A percentile compares a stretch with the other conserved stretches of the same genome.
phyloP scores from a whole-genome alignment of 306 rosid genomes.

The Ammopiptanthus mongolicus region DNA sequence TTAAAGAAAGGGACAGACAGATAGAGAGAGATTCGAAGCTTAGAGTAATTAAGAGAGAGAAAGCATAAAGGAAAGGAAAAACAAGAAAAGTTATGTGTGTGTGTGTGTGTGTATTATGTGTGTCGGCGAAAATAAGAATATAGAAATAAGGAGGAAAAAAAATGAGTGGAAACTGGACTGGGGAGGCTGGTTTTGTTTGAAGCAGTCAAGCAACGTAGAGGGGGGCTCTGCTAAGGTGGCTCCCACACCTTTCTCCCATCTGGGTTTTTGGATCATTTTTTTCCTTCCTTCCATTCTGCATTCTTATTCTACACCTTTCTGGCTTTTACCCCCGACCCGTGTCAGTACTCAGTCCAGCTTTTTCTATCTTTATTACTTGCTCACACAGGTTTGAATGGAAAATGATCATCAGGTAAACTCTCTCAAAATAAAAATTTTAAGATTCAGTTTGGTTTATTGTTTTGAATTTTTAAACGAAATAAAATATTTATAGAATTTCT shows the following conservation, averaged over 20 bases:
- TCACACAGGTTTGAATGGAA: not conserved
- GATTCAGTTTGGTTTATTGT: too few relatives aligned
- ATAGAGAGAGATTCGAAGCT: conserved; percentile 76
- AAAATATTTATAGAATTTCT: too few relatives aligned
- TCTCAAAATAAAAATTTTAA: too few relatives aligned
- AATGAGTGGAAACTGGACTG: not conserved
- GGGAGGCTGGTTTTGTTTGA: not conserved
- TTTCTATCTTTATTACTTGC: not conserved
- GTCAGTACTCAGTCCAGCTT: not conserved
- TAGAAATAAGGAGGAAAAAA: not conserved
- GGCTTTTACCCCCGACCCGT: not conserved
- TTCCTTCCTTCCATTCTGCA: not conserved
- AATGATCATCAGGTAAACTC: too few relatives aligned
- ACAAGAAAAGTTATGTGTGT: conserved; percentile 2
- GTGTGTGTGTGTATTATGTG: conserved; percentile 7
- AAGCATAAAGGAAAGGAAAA: too few relatives aligned
- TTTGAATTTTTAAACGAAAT: too few relatives aligned
- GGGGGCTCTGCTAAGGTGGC: not conserved
- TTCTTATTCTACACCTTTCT: not conserved
- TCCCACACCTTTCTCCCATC: not conserved
- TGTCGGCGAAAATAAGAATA: conserved; percentile 53
- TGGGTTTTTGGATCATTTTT: not conserved
- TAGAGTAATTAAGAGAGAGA: conserved; percentile 66
- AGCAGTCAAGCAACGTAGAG: not conserved
- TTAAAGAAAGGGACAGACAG: conserved; percentile 57